Conservation (phyloP, 108 stramenopile species). For the Nitzschia inconspicua region DNA sequence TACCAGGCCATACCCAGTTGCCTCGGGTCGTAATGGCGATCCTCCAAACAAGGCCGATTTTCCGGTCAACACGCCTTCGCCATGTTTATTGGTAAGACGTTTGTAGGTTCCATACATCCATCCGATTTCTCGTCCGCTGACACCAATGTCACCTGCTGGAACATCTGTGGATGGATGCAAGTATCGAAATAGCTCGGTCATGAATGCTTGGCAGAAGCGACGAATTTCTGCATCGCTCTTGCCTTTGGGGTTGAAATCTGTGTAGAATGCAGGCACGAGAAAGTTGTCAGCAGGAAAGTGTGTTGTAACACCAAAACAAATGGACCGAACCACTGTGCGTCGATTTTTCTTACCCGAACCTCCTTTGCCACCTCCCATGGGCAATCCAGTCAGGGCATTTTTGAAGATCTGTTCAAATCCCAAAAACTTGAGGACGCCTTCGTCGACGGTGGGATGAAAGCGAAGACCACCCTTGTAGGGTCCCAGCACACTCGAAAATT, state of each 20-base stretch:
- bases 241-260: slow-evolving; percentile 86
- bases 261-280: too few species aligned
- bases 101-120: slow-evolving; percentile 85
- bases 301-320: too few species aligned
- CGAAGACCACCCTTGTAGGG: slow-evolving; percentile 94
- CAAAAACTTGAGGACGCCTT: slow-evolving; percentile 81
- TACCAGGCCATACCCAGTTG: slow-evolving; percentile 74
- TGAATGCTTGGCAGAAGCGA: slow-evolving; percentile 82
- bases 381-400: slow-evolving; percentile 73
- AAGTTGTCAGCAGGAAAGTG: too few species aligned
- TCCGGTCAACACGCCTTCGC: slow-evolving; percentile 74
- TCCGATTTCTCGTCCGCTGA: slow-evolving; percentile 79
- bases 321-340: too few species aligned
- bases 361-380: slow-evolving; percentile 65
- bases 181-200: slow-evolving; percentile 67
- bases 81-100: slow-evolving; percentile 58
- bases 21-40: slow-evolving; percentile 64
- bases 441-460: slow-evolving; percentile 87
- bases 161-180: slow-evolving; percentile 76
- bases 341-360: too few species aligned
- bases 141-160: slow-evolving; percentile 87
- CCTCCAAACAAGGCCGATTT: slow-evolving; percentile 67
- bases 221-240: slow-evolving; percentile 70
- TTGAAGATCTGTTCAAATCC: slow-evolving; percentile 87
- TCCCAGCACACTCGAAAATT: slow-evolving; percentile 81